Base-by-base conservation (phyloP, 139 green algal genomes). In the Pseudopediastrum boryanum region DNA sequence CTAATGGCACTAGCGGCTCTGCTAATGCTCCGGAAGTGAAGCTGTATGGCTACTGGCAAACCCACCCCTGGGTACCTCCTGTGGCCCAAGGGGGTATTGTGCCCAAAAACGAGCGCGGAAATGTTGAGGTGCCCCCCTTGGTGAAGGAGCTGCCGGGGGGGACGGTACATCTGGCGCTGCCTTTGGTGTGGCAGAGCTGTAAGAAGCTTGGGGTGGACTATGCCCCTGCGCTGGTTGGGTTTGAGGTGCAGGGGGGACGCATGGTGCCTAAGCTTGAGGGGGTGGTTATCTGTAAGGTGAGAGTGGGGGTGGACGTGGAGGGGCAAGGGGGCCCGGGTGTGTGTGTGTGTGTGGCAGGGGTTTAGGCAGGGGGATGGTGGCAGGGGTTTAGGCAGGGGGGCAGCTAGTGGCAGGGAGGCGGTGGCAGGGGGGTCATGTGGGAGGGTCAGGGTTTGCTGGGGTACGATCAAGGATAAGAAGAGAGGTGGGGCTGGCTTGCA, bases 21-120 rank as follows among this genome's bases (percentile, higher is more conserved):
- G 74, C n/a, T 9, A 46, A 42, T 9, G 73, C 74, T n/a, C 41
- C 23, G 27, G 75, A 27, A 3, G 59, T 62, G 31, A 27, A 81
- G 50, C 79, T 96, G 78, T 98, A 96, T 69, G 94, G 92, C 42
- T n/a, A 77, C 23, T 97, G 94, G 94, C 94, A 98, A 88, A 96
- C 92, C 2, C 58, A 83, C 25, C 52, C 52, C 4, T 94, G 84
- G 87, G 48, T 42, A 39, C 75, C 87, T 8, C 84, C 87, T 5
- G 42, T 65, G 2, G 94, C 92, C 16, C 46, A 51, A 42, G 83
- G 84, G 51, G 93, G 94, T 58, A 81, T 84, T 21, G 93, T 98
- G 65, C 94, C 94, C 21, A 89, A 86, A 27, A 97, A 96, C 77
- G 89, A 92, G 23, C 87, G 87, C 0, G 92, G 91, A 67, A 95